Evolutionary conservation across 768 basidiomycete species (phyloP).

Genomic region (Suillus occidentalis): DNA sequence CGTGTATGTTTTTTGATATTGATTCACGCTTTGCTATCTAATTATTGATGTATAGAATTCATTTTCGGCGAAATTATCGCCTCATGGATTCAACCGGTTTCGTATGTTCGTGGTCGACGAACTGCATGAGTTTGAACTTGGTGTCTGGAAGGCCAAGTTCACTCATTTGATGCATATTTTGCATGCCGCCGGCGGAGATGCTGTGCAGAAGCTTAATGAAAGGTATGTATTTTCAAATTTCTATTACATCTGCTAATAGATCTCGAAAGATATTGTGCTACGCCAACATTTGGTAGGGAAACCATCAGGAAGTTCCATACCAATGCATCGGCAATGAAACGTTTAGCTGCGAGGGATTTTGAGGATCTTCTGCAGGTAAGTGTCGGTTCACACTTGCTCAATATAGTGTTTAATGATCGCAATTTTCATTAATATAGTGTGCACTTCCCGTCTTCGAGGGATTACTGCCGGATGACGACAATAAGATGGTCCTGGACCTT

Average conservation of each 20-base stretch:
- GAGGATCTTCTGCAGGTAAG: background rate
- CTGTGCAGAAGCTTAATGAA: background rate
- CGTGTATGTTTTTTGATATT: no score
- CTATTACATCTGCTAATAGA: background rate
- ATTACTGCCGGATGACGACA: no score
- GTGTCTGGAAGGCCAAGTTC: constrained; percentile 33
- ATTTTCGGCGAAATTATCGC: background rate
- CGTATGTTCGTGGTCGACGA: constrained; percentile 32
- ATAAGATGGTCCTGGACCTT: background rate
- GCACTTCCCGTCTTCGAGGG: background rate
- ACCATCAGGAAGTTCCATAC: background rate
- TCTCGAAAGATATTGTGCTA: background rate
- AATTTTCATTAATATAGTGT: no score
- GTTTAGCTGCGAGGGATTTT: no score
- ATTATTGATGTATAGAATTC: background rate
- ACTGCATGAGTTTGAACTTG: constrained; percentile 40
- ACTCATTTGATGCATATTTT: constrained; percentile 15
- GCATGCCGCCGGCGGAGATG: background rate
- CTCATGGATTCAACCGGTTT: constrained; percentile 25
- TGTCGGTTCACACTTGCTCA: background rate
- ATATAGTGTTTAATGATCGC: background rate
- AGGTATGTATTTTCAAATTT: background rate
- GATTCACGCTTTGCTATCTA: no score
- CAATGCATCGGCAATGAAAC: no score
- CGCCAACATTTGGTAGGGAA: background rate